Evolutionary conservation across 768 basidiomycete species (phyloP).

Genomic region (Tulasnella sp.): DNA sequence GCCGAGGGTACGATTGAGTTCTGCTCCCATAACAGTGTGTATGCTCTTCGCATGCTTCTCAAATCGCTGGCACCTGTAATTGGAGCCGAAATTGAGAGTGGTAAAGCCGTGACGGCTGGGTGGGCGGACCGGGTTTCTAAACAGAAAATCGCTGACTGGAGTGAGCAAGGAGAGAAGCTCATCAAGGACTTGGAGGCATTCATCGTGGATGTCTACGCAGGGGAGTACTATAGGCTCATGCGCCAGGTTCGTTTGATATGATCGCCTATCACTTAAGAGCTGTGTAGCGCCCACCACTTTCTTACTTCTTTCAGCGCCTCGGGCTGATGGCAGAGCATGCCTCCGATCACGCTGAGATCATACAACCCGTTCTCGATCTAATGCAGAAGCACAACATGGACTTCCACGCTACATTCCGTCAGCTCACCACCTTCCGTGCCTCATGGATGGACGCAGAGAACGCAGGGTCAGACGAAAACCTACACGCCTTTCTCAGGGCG

Average conservation of each 20-base stretch:
- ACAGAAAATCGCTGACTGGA: slow-evolving; percentile 53
- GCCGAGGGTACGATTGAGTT: too few species aligned
- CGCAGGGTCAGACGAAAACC: slow-evolving; percentile 5
- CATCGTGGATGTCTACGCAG: slow-evolving; percentile 45
- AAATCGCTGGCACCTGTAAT: slow-evolving; percentile 72
- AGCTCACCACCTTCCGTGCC: slow-evolving; percentile 51
- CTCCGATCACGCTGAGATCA: slow-evolving; percentile 48
- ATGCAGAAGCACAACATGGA: slow-evolving; percentile 70
- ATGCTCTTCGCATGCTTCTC: slow-evolving; percentile 68
- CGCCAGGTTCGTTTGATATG: slow-evolving; percentile 39
- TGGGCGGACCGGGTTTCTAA: slow-evolving; percentile 50
- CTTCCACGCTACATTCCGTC: slow-evolving; percentile 77
- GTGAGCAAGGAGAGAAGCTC: slow-evolving; percentile 40
- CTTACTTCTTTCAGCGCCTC: slow-evolving; percentile 44
- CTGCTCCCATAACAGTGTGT: slow-evolving; percentile 38
- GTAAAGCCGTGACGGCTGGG: slow-evolving; percentile 37
- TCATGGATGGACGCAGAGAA: slow-evolving; percentile 19
- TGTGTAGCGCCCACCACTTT: background rate
- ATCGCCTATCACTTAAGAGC: background rate
- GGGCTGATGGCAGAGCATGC: slow-evolving; percentile 49
- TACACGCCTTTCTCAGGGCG: slow-evolving; percentile 26
- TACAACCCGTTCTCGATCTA: slow-evolving; percentile 60
- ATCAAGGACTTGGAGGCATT: slow-evolving; percentile 51
- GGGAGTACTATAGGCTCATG: slow-evolving; percentile 59
- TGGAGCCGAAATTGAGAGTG: slow-evolving; percentile 59